Evolutionary conservation across 176 grass and related monocot genomes (phyloP), one percentile per base, ranked within the genome.

Genomic region (Chrysopogon serrulatus): DNA sequence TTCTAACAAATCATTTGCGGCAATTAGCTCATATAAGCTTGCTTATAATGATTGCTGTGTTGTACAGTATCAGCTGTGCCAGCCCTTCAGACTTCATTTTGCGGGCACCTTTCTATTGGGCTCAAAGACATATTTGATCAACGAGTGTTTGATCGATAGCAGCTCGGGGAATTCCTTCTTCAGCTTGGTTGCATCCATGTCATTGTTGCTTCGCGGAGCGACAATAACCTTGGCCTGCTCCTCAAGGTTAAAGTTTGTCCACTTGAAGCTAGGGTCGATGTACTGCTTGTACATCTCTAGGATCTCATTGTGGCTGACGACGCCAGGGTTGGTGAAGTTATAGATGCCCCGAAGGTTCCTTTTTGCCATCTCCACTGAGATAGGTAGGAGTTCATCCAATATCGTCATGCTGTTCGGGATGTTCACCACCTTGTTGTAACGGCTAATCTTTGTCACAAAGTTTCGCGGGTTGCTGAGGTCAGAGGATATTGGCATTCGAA

Each of bases 401-500:
- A 96, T 74, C 3, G 94, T 96, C 94, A 96, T 96, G 73, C 88
- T 93, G 72, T 91, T 93, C 30, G 91, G 91, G 53, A 96, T 96
- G 88, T 96, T 91, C 36, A 87, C 88, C 65, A 96, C 91, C 79
- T 96, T 96, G 61, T 93, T 82, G 27, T 93, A 96, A 31, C 83
- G 86, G 45, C 88, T 76, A 23, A 96, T 96, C 81, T 96, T 96
- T 86, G 94, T 93, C 85, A 96, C 91, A 53, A 96, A 96, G 73
- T 96, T 96, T 19, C 94, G 77, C 1, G 93, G 91, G 68, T 96
- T 96, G 76, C 27, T 87, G 28, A 96, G 94, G 61, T 91, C 94
- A 79, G 91, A 93, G 23, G 94, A 89, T 80, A 91, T 91, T 12
- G 94, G 94, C 94, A 96, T 93, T 51, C 86, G 72, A 23, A 91